Percentiles rank a stretch among this genome's conserved stretches.
phyloP scores from a whole-genome alignment of 2,329 filamentous ascomycete genomes.

The Pestalotiopsis sp. region DNA sequence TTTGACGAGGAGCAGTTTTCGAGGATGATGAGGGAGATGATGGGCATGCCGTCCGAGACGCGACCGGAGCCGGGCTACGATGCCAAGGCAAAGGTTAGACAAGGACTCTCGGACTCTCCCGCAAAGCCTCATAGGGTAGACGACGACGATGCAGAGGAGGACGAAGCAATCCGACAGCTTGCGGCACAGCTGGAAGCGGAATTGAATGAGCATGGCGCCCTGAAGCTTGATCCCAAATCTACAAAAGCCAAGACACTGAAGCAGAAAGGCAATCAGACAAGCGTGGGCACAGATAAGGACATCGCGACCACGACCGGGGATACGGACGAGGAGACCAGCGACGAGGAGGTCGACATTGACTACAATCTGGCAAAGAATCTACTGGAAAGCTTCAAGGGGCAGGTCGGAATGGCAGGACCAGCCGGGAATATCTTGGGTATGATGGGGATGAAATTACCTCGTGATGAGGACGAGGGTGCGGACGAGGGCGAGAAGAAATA shows the following conservation, averaged over 20 bases:
- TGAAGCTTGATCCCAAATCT: slow-evolving; percentile 50
- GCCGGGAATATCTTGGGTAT: slow-evolving; percentile 83
- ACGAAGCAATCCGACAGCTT: slow-evolving; percentile 63
- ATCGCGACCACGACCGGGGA: slow-evolving; percentile 14
- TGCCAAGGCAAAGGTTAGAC: slow-evolving; percentile 12
- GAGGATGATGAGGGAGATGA: slow-evolving; percentile 89
- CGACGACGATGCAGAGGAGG: slow-evolving; percentile 36
- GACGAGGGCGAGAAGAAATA: slow-evolving; percentile 29
- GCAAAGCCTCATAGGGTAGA: slow-evolving; percentile 36
- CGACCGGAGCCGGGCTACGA: neutral
- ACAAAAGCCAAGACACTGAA: slow-evolving; percentile 31
- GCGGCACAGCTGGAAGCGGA: slow-evolving; percentile 73
- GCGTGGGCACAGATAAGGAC: slow-evolving; percentile 19
- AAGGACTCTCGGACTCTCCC: slow-evolving; percentile 21
- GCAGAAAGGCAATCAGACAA: slow-evolving; percentile 21
- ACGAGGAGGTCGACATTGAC: slow-evolving; percentile 73
- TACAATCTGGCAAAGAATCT: slow-evolving; percentile 88
- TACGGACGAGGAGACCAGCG: slow-evolving; percentile 47
- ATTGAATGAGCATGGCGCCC: slow-evolving; percentile 66
- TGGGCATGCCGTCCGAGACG: slow-evolving; percentile 58
- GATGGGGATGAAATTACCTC: slow-evolving; percentile 80
- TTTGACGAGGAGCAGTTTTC: slow-evolving; percentile 86
- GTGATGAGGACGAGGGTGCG: slow-evolving; percentile 66
- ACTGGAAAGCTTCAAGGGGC: slow-evolving; percentile 88
- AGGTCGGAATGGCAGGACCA: slow-evolving; percentile 82